Base-by-base conservation (phyloP, 805 yeast species). In the Candida nemodendra region DNA sequence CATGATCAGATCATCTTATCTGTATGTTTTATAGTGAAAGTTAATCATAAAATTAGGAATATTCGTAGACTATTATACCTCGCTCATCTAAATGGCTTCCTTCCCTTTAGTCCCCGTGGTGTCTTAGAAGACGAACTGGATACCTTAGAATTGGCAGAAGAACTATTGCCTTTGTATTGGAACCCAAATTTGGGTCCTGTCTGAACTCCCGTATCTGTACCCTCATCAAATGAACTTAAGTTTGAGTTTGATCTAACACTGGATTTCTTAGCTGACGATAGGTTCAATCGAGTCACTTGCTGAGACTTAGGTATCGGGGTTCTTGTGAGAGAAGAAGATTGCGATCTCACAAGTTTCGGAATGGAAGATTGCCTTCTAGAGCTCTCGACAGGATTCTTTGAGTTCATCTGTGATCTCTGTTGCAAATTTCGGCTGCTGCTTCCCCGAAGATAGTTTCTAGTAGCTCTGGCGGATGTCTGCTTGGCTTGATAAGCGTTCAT, bases 51-150 rank as follows among this genome's bases (percentile, higher is more conserved):
- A n/a, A n/a, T n/a, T n/a, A n/a, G n/a, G n/a, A n/a, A n/a, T n/a
- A n/a, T n/a, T n/a, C n/a, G n/a, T n/a, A n/a, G n/a, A n/a, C 24
- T 21, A 21, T 11, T 21, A 21, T 21, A 21, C 24, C 7, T 21
- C n/a, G n/a, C 24, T 21, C 34, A 53, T 29, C 58, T 45, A 23
- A 56, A 57, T 9, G 61, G 62, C 38, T 34, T 47, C 9, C 55
- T 41, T 8, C 54, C 59, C 23, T 40, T 51, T 6, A 50, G 47
- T 24, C 51, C 50, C 61, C 61, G 54, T n/a, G 34, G 9, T n/a
- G 13, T 9, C 21, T 38, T 36, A 9, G 29, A 23, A 4, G 16
- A 18, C n/a, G 25, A n/a, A 4, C 18, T 29, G 4, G 39, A 29
- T 12, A 28, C 30, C 23, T 30, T 25, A 13, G 36, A 31, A 4